A percentile compares a stretch with the other conserved stretches of the same genome.
These are phyloP conservation scores for Tetrapisispora nanseiensis DNA, from an alignment of 805 yeast species.

Conservation along the genomic window DNA sequence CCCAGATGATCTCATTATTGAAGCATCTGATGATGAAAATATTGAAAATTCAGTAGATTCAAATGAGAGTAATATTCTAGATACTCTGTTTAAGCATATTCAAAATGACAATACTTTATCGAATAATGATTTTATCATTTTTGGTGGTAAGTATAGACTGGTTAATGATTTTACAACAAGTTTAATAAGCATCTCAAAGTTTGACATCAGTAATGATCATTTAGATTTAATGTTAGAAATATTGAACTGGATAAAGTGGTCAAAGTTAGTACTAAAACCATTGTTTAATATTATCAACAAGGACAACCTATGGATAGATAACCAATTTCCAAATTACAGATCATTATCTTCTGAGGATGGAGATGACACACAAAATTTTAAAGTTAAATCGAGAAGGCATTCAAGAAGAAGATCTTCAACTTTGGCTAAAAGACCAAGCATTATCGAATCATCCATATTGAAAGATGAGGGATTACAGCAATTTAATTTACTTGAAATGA, in stretches of 20 bases:
- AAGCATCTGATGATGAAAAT: background rate
- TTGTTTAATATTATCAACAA: conserved; percentile 6
- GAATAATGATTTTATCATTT: background rate
- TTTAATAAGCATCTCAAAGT: conserved; percentile 15
- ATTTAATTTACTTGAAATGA: conserved; percentile 25
- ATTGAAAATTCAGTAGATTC: background rate
- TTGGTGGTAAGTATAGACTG: conserved; percentile 9
- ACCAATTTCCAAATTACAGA: background rate
- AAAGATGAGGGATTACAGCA: conserved; percentile 29
- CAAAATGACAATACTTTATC: background rate
- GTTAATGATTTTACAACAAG: conserved; percentile 25
- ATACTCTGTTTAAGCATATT: background rate
- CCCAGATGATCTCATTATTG: conserved; percentile 16
- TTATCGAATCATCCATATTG: conserved; percentile 25
- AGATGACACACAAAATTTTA: background rate
- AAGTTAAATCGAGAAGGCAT: conserved; percentile 5
- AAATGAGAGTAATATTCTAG: background rate
- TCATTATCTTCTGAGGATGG: background rate
- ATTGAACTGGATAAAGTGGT: conserved; percentile 27
- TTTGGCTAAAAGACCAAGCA: conserved; percentile 22
- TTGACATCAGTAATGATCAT: conserved; percentile 26
- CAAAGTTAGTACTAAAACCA: conserved; percentile 10
- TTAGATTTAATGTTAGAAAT: conserved; percentile 21
- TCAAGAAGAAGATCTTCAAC: conserved; percentile 24
- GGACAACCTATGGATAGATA: background rate